Conservation (phyloP, 768 basidiomycete species). For the Hygrocybe punicea region DNA sequence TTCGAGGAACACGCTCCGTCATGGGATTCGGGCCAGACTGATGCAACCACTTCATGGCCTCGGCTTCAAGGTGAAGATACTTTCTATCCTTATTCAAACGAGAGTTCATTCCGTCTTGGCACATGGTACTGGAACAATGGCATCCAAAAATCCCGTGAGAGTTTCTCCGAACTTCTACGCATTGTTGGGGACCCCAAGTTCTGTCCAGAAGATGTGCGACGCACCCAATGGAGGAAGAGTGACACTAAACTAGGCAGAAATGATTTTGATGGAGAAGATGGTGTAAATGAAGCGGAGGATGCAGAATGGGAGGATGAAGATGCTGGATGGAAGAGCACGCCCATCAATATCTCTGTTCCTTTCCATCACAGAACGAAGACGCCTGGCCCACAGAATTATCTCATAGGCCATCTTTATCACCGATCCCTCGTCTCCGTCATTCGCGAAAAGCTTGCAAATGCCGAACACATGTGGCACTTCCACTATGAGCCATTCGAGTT, state of each 20-base stretch:
- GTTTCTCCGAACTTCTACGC: conserved; percentile 9
- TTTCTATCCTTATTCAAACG: conserved; percentile 16
- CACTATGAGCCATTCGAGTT: conserved; percentile 12
- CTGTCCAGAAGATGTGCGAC: conserved; percentile 1
- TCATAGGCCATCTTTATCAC: conserved; percentile 9
- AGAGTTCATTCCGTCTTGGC: conserved; percentile 10
- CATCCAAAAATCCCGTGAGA: conserved; percentile 12
- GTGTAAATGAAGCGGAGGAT: too few relatives aligned
- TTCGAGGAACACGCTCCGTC: background rate
- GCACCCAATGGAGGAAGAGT: conserved; percentile 7
- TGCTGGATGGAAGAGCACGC: conserved; percentile 14
- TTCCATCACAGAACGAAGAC: background rate
- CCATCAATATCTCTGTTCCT: conserved; percentile 7
- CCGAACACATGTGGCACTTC: background rate
- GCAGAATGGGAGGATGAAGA: conserved; percentile 10
- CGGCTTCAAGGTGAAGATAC: too few relatives aligned
- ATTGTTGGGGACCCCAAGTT: conserved; percentile 9
- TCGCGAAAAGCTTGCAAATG: conserved; percentile 8
- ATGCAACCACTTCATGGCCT: too few relatives aligned
- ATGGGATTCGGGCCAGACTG: background rate
- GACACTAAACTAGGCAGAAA: background rate
- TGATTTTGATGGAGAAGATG: too few relatives aligned
- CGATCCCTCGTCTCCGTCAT: conserved; percentile 15
- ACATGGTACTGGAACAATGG: conserved; percentile 20
- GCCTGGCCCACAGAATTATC: conserved; percentile 2